These are phyloP conservation scores for Pichia sp. DNA, from an alignment of 1,139 yeast species.

Conservation along the genomic window DNA sequence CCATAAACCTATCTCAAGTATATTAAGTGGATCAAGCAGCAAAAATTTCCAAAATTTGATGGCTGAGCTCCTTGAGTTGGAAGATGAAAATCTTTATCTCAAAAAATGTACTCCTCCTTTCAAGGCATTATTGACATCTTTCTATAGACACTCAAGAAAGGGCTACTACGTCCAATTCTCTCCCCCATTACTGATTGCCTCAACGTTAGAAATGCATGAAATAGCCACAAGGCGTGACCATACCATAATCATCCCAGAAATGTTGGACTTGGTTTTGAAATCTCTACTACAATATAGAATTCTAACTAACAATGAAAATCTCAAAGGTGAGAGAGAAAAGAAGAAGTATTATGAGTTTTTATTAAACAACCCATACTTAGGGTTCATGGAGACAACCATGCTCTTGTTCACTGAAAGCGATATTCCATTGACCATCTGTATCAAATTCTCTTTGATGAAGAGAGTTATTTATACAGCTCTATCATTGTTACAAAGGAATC, in stretches of 20 bases:
- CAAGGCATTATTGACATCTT: neutral
- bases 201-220: slow-evolving; percentile 55
- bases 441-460: slow-evolving; percentile 22
- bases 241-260: slow-evolving; percentile 24
- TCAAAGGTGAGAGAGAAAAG: slow-evolving; percentile 14
- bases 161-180: slow-evolving; percentile 17
- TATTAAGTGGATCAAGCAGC: slow-evolving; percentile 7
- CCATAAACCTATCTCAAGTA: slow-evolving; percentile 23
- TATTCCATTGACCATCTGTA: slow-evolving; percentile 34
- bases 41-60: slow-evolving; percentile 17
- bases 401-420: slow-evolving; percentile 42
- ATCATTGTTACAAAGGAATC: slow-evolving; percentile 24
- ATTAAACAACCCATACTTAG: slow-evolving; percentile 27
- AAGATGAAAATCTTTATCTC: slow-evolving; percentile 15
- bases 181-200: slow-evolving; percentile 39
- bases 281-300: slow-evolving; percentile 37
- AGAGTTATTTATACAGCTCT: slow-evolving; percentile 18
- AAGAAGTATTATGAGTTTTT: slow-evolving; percentile 9
- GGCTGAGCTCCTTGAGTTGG: slow-evolving; percentile 16
- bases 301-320: slow-evolving; percentile 22
- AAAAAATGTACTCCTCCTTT: slow-evolving; percentile 4
- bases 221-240: slow-evolving; percentile 44
- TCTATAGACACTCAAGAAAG: slow-evolving; percentile 10
- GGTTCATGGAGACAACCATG: slow-evolving; percentile 39
- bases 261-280: slow-evolving; percentile 32